Percentiles rank a stretch among this genome's conserved stretches.
These are phyloP conservation scores for Trichoderma sp. DNA, from an alignment of 2,329 filamentous ascomycete genomes.

Conservation along the genomic window DNA sequence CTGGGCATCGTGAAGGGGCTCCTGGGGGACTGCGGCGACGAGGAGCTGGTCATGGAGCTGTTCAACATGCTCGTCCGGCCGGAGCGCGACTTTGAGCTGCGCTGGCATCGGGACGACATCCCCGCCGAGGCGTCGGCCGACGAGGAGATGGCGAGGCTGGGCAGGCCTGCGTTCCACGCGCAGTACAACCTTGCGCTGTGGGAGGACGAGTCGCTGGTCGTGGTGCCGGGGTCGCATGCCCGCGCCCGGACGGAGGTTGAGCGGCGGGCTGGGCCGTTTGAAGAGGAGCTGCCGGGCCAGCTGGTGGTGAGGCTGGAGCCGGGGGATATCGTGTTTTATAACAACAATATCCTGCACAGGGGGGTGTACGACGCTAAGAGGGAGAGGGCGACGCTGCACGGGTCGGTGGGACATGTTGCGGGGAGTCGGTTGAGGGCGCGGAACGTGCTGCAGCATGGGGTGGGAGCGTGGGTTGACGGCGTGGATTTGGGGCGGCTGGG, in stretches of 20 bases:
- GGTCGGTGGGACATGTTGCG: constrained; percentile 64
- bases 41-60: constrained; percentile 79
- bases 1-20: constrained; percentile 66
- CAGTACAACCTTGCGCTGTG: constrained; percentile 88
- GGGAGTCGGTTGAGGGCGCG: constrained; percentile 62
- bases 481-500: constrained; percentile 57
- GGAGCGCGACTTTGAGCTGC: constrained; percentile 68
- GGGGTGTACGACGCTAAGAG: constrained; percentile 62
- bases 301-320: constrained; percentile 66
- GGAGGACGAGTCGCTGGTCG: constrained; percentile 71
- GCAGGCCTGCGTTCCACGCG: constrained; percentile 67
- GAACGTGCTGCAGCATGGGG: constrained; percentile 75
- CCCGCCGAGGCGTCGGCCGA: constrained; percentile 63
- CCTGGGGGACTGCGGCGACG: constrained; percentile 54
- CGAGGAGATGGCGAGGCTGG: constrained; percentile 66
- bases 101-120: constrained; percentile 88
- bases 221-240: constrained; percentile 75
- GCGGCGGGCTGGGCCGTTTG: constrained; percentile 67
- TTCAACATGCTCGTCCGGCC: constrained; percentile 84
- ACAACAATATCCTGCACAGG: constrained; percentile 83
- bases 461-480: constrained; percentile 65
- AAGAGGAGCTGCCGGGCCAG: constrained; percentile 63
- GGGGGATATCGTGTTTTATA: constrained; percentile 84
- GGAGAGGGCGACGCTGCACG: constrained; percentile 72
- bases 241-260: constrained; percentile 71